These are phyloP conservation scores for Pyrenopolyporus hunteri DNA, from an alignment of 495 filamentous ascomycete species.

Conservation along the genomic window DNA sequence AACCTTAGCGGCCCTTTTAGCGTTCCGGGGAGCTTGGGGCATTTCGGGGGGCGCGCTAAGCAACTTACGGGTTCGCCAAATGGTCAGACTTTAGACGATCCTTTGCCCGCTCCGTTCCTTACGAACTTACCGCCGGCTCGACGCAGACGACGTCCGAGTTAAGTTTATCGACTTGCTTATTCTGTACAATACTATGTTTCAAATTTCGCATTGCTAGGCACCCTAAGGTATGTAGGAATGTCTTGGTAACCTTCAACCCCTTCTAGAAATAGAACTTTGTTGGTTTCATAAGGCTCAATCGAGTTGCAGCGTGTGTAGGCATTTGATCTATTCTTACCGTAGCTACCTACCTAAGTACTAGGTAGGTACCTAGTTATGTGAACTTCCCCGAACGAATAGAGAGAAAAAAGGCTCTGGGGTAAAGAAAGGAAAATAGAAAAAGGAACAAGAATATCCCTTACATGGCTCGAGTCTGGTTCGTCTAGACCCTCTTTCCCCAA, in stretches of 20 bases:
- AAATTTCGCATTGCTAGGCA: slow-evolving; percentile 23
- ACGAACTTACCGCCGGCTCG: no score
- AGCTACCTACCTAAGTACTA: background rate
- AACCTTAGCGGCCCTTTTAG: slow-evolving; percentile 10
- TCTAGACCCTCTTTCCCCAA: slow-evolving; percentile 22
- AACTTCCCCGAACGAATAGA: no score
- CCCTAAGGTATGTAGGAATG: no score
- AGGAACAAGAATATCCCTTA: slow-evolving; percentile 14
- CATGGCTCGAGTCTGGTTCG: slow-evolving; percentile 2
- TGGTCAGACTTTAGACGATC: slow-evolving; percentile 27
- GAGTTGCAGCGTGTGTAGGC: no score
- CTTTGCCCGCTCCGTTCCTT: slow-evolving; percentile 29
- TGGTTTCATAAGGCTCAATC: background rate
- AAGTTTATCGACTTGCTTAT: slow-evolving; percentile 6
- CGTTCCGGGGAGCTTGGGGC: slow-evolving; percentile 26
- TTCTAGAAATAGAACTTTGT: slow-evolving; percentile 9
- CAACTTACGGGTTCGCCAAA: slow-evolving; percentile 9
- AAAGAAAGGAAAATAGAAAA: no score
- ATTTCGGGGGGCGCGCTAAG: background rate
- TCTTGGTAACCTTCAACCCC: background rate
- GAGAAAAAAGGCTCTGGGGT: no score
- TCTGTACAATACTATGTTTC: slow-evolving; percentile 8
- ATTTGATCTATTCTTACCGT: background rate
- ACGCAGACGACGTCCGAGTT: background rate
- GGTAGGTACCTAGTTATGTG: background rate